Percentiles rank a stretch among this genome's conserved stretches.
Evolutionary conservation across 176 grass and related monocot species (phyloP).

Genomic region (Aegilops speltoides): DNA sequence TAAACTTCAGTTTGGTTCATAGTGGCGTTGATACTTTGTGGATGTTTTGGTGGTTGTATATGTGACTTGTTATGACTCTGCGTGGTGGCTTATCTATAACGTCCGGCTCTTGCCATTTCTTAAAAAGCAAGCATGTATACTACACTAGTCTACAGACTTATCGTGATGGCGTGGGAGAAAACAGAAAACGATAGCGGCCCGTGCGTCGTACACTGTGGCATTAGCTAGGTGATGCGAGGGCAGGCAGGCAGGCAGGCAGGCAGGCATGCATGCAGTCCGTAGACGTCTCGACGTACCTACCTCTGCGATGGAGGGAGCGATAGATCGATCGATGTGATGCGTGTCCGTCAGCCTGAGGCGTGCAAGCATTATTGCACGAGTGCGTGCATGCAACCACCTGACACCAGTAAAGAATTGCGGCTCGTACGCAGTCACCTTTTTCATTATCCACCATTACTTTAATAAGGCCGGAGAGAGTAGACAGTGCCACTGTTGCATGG

Average conservation of each 20-base stretch:
- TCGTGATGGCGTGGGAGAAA: not conserved
- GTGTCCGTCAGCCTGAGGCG: not conserved
- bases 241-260: not conserved
- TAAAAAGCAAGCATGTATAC: too few relatives aligned
- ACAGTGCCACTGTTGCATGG: not conserved
- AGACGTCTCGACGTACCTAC: not conserved
- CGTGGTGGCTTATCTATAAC: too few relatives aligned
- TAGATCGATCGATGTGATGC: not conserved
- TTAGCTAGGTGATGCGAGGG: not conserved
- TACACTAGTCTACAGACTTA: too few relatives aligned
- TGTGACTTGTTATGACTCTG: too few relatives aligned
- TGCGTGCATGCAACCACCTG: not conserved
- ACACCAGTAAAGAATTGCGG: not conserved
- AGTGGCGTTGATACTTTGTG: too few relatives aligned
- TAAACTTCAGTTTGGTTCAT: too few relatives aligned
- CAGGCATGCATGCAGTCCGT: not conserved
- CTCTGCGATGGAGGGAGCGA: not conserved
- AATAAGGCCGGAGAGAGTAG: not conserved
- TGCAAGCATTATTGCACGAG: conserved; percentile 12
- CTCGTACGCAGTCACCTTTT: not conserved
- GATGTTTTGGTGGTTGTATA: too few relatives aligned
- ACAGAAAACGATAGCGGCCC: not conserved
- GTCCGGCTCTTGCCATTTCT: too few relatives aligned
- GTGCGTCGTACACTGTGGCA: not conserved
- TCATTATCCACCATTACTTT: not conserved